Percentiles rank a stretch among this genome's conserved stretches.
Conservation (phyloP, 371 early-diverging fungal genomes). For the Dipsacomyces acuminosporus region DNA sequence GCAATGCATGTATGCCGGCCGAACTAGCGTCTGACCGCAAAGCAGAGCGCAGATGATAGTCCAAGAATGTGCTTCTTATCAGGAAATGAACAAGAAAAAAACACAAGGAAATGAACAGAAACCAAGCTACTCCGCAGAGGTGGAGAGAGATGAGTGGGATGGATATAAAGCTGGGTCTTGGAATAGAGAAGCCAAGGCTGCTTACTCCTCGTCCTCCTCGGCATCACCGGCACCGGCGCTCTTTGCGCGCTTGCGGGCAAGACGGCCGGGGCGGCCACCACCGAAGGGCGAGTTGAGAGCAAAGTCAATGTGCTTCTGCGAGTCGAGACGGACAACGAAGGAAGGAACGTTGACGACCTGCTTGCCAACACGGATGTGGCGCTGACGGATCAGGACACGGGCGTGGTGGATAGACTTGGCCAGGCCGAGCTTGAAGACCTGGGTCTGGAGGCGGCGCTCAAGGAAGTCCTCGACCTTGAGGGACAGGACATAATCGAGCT, state of each 20-base stretch:
- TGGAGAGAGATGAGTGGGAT: neutral
- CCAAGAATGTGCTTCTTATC: no score
- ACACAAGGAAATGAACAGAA: no score
- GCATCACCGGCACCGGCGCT: slow-evolving; percentile 59
- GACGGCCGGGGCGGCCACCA: slow-evolving; percentile 98
- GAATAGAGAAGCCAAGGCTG: no score
- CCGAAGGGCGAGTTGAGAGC: slow-evolving; percentile 97
- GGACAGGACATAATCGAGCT: slow-evolving; percentile 99
- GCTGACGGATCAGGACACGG: slow-evolving; percentile 97
- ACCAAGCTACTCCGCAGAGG: no score
- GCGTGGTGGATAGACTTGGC: slow-evolving; percentile 99
- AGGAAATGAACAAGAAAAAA: no score
- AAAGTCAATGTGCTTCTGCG: slow-evolving; percentile 99
- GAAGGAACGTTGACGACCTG: slow-evolving; percentile 96
- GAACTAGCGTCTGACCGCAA: no score
- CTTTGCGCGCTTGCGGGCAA: slow-evolving; percentile 87
- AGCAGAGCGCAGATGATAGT: no score
- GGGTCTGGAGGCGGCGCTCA: slow-evolving; percentile 99
- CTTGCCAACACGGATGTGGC: slow-evolving; percentile 99
- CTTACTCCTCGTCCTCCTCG: slow-evolving; percentile 69
- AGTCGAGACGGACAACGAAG: slow-evolving; percentile 89
- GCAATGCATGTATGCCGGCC: no score
- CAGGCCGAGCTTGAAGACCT: slow-evolving; percentile 98
- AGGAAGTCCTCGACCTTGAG: slow-evolving; percentile 98
- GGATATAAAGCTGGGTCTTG: neutral